Percentiles rank a stretch among this genome's conserved stretches.
These are phyloP conservation scores for Centella asiatica DNA, from an alignment of 129 eudicot genomes.

Conservation along the genomic window DNA sequence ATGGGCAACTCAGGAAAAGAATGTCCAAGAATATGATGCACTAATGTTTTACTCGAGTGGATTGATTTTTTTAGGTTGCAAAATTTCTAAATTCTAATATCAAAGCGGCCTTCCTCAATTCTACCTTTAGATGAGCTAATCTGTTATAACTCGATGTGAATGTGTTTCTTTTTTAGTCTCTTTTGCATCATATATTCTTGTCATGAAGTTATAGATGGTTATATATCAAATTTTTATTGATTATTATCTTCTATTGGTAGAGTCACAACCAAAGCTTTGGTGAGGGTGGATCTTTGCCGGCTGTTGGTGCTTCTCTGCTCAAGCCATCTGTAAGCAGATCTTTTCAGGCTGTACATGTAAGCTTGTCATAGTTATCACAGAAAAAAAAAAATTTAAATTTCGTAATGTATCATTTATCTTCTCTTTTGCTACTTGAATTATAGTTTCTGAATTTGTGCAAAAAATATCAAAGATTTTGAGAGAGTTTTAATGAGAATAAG, in stretches of 20 bases:
- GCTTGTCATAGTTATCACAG: conserved; percentile 9
- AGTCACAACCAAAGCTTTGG: conserved; percentile 34
- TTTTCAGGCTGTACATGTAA: conserved; percentile 44
- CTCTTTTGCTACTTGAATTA: neutral
- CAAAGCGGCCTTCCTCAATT: no score
- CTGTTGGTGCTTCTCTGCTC: conserved; percentile 33
- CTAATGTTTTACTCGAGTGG: neutral
- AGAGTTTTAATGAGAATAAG: neutral
- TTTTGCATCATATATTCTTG: neutral
- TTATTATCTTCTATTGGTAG: conserved; percentile 23
- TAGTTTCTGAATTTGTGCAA: neutral
- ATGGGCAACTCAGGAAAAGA: neutral
- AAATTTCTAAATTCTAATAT: no score
- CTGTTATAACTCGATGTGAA: no score
- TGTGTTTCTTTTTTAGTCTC: no score
- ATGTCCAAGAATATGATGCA: no score
- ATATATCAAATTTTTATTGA: neutral
- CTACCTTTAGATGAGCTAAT: no score
- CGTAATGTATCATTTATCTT: neutral
- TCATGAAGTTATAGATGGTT: neutral
- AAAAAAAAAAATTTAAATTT: no score
- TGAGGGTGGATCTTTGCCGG: conserved; percentile 29
- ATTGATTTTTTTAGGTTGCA: no score
- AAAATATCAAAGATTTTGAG: neutral
- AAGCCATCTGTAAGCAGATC: conserved; percentile 40